Conservation (phyloP, 164 flowering plant species). For the Berberis vulgaris region DNA sequence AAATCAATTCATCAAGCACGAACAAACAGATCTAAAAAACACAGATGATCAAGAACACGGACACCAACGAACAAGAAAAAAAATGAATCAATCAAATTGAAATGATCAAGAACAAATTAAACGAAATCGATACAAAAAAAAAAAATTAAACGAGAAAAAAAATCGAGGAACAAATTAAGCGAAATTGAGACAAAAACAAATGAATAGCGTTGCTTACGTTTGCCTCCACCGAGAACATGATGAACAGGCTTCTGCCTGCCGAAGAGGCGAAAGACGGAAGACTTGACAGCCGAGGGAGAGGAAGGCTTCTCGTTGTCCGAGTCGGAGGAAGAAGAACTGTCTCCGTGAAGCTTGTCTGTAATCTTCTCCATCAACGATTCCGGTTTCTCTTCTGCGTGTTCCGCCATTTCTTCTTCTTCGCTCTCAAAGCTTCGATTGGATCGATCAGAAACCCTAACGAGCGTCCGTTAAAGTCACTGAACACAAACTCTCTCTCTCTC, state of each 20-base stretch:
- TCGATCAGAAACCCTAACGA: no score
- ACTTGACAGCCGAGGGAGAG: slow-evolving; percentile 26
- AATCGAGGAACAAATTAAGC: background rate
- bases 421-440: no score
- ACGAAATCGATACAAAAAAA: background rate
- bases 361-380: slow-evolving; percentile 38
- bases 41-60: background rate
- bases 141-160: background rate
- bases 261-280: slow-evolving; percentile 43
- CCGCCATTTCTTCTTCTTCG: background rate
- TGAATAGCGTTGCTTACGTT: slow-evolving; percentile 27
- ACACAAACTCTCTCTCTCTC: no score
- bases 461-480: no score
- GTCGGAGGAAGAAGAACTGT: slow-evolving; percentile 31
- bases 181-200: background rate
- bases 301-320: slow-evolving; percentile 22
- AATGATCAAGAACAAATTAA: background rate
- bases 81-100: background rate
- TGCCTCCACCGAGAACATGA: slow-evolving; percentile 77
- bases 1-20: no score
- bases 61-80: no score
- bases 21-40: background rate
- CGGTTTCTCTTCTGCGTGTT: background rate
- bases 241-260: slow-evolving; percentile 79
- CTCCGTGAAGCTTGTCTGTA: slow-evolving; percentile 46